Base-by-base conservation (phyloP, 2,329 filamentous ascomycete species). In the Xylaria sp. region DNA sequence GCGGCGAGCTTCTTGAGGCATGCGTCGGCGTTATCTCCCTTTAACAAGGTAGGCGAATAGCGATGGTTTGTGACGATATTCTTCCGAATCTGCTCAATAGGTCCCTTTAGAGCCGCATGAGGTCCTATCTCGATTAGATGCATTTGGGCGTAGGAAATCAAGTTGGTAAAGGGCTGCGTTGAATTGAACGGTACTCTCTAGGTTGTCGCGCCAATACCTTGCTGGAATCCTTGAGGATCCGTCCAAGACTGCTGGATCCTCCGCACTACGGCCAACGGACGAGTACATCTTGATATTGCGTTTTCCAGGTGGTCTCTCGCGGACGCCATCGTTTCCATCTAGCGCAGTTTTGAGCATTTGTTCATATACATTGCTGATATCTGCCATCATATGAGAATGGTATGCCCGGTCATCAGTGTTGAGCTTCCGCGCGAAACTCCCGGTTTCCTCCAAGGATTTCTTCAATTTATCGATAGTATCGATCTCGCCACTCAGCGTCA, bases 21-120 rank as follows among this genome's bases (percentile, higher is more conserved):
- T 1, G 57, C 3, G 21, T 52, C 4, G 1, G 55, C 35, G 27
- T 59, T 38, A 21, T 63, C 19, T 11, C 56, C 49, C 13, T 57
- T 49, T 11, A 54, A 9, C 1, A 62, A 54, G 0, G 59, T 56
- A 3, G 47, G 17, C 1, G 33, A 25, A 15, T 64, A 62, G 0
- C 33, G 54, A 15, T 13, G 10, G 49, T 55, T 11, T 25, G 47
- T 7, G 3, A n/a, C 41, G 4, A 27, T 6, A 1, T 2, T 9
- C 65, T 27, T 72, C 43, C 17, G 70, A 3, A 66, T 75, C 52
- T 77, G 71, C 15, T 67, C 65, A 0, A 74, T 63, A 0, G 76
- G 75, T 0, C 69, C 72, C 58, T 76, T 76, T 1, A 79, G 67
- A 10, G 75, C 73, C 6, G 74, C 67, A 62, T 68, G 65, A 0